Evolutionary conservation across 768 basidiomycete species (phyloP).

Genomic region (Cantharellus anzutake): DNA sequence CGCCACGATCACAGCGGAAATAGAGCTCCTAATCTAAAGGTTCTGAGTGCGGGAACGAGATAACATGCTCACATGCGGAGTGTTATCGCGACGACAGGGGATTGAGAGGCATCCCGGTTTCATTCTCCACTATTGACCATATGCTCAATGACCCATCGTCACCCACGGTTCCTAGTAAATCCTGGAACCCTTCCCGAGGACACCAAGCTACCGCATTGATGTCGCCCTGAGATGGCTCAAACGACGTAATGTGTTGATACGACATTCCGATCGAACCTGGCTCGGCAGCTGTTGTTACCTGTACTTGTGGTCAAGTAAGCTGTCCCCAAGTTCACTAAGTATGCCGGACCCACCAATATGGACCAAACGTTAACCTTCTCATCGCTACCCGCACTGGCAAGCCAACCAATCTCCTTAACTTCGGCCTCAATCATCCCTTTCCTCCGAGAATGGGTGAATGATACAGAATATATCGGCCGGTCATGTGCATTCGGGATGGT

Average conservation of each 20-base stretch:
- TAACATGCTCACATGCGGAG: too few species aligned
- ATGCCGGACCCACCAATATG: conserved; percentile 26
- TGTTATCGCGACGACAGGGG: too few species aligned
- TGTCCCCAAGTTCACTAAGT: too few species aligned
- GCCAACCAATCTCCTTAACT: conserved; percentile 40
- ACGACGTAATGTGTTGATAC: too few species aligned
- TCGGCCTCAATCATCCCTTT: conserved; percentile 13
- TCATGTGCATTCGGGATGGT: conserved; percentile 41
- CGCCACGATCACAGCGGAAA: too few species aligned
- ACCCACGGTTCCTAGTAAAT: conserved; percentile 61
- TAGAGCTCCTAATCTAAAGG: too few species aligned
- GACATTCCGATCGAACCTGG: too few species aligned
- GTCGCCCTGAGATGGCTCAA: conserved; percentile 26
- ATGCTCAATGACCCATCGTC: conserved; percentile 71
- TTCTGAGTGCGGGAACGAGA: too few species aligned
- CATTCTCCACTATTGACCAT: conserved; percentile 31
- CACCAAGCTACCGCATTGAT: conserved; percentile 80
- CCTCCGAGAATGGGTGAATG: conserved; percentile 29
- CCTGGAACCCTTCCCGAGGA: conserved; percentile 38
- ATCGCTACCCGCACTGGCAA: conserved; percentile 76
- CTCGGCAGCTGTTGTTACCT: too few species aligned
- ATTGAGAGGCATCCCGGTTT: too few species aligned
- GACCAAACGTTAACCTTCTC: conserved; percentile 72
- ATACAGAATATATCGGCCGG: conserved; percentile 61
- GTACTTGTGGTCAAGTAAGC: too few species aligned